Evolutionary conservation across 2,329 filamentous ascomycete genomes (phyloP), one percentile per base, ranked within the genome.

Genomic region (Rhynchosporium secalis): DNA sequence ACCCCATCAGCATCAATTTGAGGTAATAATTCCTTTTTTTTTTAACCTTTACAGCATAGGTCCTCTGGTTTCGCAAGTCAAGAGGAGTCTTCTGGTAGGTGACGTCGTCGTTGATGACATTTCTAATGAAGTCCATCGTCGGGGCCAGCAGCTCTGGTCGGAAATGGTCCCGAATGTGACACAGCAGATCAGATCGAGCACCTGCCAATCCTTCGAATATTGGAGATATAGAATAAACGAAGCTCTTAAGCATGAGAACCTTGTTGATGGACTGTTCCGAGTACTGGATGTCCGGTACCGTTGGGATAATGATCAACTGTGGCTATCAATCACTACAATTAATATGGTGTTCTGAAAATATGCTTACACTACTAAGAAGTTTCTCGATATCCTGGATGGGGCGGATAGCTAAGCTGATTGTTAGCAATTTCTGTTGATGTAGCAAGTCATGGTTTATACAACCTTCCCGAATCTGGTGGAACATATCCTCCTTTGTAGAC

Each of bases 51-150:
- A 98, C 88, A 28, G 94, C 94, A 77, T 96, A 97, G 0, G 89
- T 91, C 66, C 94, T 83, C 73, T 98, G 94, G 65, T 97, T 96
- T 13, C 93, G 85, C 61, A 96, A 80, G 65, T 97, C 94, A 4
- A 98, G 80, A 0, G 95, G 89, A 28, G 88, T 86, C 52, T 83
- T 90, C 62, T 91, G 89, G 68, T 90, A 96, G 0, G 82, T 84
- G 0, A 92, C 90, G 72, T 96, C 90, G 8, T 90, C 83, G 66
- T 98, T 95, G 68, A 99, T 87, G 0, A 85, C 85, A 13, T 80
- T 77, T 49, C 83, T 78, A 57, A 99, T 92, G 1, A 89, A 76
- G 2, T 82, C 77, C 49, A 87, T 78, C 3, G 94, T 82, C 0
- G 81, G 79, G 20, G 79, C 77, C 4, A 89, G 83, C 15, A 86